Base-by-base conservation (phyloP, 345 rosid species). In the Kandelia obovata region DNA sequence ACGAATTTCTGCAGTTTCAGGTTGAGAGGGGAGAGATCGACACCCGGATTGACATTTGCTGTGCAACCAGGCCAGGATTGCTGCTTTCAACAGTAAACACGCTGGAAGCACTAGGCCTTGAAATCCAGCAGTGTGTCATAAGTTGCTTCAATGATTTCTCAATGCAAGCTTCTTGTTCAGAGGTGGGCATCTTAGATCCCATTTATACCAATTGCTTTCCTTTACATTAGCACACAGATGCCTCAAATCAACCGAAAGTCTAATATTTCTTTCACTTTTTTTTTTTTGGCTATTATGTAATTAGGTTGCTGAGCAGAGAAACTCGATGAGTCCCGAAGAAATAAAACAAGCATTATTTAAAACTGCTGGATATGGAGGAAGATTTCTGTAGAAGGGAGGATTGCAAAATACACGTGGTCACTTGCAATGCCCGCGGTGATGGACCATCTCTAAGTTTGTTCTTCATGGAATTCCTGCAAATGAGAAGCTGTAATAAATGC, bases 331-430 rank as follows among this genome's bases (percentile, higher is more conserved):
- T 63, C 67, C 92, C 34, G 96, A 92, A 73, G 97, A 92, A 71
- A 84, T 95, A 80, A 92, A 92, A 84, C 96, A 95, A 77, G 87
- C 97, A 66, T 72, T 95, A 30, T 88, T 89, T 76, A 76, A 87
- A 78, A 88, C 84, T 81, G 96, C 99, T 62, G 99, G 99, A 34
- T 89, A 95, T 70, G 99, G 96, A 83, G 99, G 99, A 78, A 90
- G 83, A 81, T 92, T 95, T 67, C 71, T 85, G 84, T 83, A 81
- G 77, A 60, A 68, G 56, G 25, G 19, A 31, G 19, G 13, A n/a
- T 31, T 23, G 27, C 26, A 59, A 57, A 28, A 25, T 8, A 47
- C 58, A 59, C 10, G 19, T 58, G 47, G 16, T 62, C 27, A 53
- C 59, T 70, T 37, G 58, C 49, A 57, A 26, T 60, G 62, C 52